Percentiles rank a stretch among this genome's conserved stretches.
phyloP scores from a whole-genome alignment of 257 asterid genomes.

The Avicennia marina region DNA sequence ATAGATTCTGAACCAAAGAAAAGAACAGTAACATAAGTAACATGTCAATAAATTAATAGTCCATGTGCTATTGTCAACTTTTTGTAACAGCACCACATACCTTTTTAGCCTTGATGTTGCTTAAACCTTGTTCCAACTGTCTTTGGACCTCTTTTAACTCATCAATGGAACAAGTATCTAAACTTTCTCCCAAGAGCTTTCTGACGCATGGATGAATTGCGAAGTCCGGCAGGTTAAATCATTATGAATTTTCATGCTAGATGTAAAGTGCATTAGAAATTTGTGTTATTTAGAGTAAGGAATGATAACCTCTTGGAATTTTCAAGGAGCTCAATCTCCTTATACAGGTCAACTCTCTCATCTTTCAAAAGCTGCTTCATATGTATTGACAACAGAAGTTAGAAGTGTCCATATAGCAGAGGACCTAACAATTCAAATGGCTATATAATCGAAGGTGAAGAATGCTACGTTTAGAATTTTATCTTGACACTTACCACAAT shows the following conservation, averaged over 20 bases:
- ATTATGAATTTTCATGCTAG: too few species aligned
- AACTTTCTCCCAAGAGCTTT: constrained; percentile 40
- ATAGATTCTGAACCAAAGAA: constrained; percentile 24
- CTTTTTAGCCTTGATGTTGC: constrained; percentile 45
- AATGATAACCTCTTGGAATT: constrained; percentile 37
- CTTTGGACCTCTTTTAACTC: constrained; percentile 42
- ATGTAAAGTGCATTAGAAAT: too few species aligned
- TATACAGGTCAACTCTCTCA: constrained; percentile 23
- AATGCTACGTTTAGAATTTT: too few species aligned
- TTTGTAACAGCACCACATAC: constrained; percentile 16
- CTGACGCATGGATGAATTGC: constrained; percentile 23
- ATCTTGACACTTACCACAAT: too few species aligned
- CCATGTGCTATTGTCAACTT: neutral
- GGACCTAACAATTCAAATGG: too few species aligned
- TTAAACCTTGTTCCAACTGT: too few species aligned
- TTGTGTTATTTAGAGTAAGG: too few species aligned
- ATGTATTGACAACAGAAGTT: neutral
- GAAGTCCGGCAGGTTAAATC: too few species aligned
- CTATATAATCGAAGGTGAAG: too few species aligned
- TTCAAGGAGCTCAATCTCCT: constrained; percentile 36
- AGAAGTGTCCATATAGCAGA: too few species aligned
- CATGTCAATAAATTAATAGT: neutral
- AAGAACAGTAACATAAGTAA: neutral
- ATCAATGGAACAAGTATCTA: constrained; percentile 33
- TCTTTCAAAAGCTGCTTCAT: constrained; percentile 34